These are phyloP conservation scores for Dactylella cylindrospora DNA, from an alignment of 2,329 filamentous ascomycete genomes.

Conservation along the genomic window DNA sequence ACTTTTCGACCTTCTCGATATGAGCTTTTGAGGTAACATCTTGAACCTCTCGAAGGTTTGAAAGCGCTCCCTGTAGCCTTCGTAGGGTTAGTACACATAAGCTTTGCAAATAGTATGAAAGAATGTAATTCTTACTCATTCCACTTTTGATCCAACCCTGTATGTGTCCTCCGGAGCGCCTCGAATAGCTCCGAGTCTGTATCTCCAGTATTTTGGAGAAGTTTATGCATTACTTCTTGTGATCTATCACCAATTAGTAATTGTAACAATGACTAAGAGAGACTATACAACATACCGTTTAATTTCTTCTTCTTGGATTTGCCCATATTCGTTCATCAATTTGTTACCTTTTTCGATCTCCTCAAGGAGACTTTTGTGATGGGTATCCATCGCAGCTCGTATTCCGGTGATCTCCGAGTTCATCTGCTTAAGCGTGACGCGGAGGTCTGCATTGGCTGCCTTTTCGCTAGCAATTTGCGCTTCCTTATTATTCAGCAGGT, in stretches of 20 bases:
- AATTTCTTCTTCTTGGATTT: slow-evolving; percentile 22
- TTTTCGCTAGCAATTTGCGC: slow-evolving; percentile 9
- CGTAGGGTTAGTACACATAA: not conserved
- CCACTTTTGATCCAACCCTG: slow-evolving; percentile 10
- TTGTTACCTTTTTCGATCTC: not conserved
- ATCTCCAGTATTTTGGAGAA: slow-evolving; percentile 8
- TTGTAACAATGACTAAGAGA: not conserved
- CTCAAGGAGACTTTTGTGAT: not conserved
- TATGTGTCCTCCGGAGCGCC: not conserved
- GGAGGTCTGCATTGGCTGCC: not conserved
- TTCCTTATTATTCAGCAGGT: slow-evolving; percentile 7
- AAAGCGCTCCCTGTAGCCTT: slow-evolving; percentile 12
- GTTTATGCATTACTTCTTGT: not conserved
- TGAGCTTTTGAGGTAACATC: not conserved
- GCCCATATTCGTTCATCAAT: not conserved
- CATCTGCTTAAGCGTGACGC: slow-evolving; percentile 12
- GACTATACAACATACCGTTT: not conserved
- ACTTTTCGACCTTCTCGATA: slow-evolving; percentile 13
- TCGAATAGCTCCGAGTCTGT: slow-evolving; percentile 22
- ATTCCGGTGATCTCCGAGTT: slow-evolving; percentile 5
- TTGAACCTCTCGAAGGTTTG: slow-evolving; percentile 2
- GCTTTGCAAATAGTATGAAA: not conserved
- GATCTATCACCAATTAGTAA: slow-evolving; percentile 5
- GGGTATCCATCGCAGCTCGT: not conserved
- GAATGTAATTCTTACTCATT: slow-evolving; percentile 4